A percentile compares a stretch with the other conserved stretches of the same genome.
Conservation (phyloP, 257 asterid genomes). For the Rubia yunnanensis region DNA sequence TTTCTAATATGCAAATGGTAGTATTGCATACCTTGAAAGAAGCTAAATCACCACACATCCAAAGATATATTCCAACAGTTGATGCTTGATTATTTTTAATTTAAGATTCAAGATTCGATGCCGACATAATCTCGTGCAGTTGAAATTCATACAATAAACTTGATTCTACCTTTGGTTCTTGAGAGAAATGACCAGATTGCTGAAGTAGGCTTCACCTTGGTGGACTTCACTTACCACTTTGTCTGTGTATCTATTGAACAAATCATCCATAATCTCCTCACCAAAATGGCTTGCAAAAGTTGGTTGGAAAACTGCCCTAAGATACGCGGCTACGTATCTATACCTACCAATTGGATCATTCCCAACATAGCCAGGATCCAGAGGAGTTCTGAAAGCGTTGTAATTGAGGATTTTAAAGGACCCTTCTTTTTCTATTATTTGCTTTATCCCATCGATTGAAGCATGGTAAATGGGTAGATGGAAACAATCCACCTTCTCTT, state of each 20-base stretch:
- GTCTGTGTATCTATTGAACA: not conserved
- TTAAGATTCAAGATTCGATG: no score
- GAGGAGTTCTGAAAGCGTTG: not conserved
- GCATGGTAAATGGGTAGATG: not conserved
- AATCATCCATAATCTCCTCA: not conserved
- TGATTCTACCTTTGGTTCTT: not conserved
- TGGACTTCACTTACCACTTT: not conserved
- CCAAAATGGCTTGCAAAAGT: slow-evolving; percentile 2
- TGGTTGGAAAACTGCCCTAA: slow-evolving; percentile 6
- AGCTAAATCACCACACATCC: no score
- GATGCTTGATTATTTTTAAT: no score
- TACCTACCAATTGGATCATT: not conserved
- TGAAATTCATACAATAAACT: no score
- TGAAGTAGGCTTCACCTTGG: not conserved
- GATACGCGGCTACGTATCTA: not conserved
- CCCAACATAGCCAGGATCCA: not conserved
- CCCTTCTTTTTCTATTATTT: not conserved
- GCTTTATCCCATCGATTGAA: not conserved
- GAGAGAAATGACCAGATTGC: slow-evolving; percentile 6
- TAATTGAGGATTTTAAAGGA: not conserved
- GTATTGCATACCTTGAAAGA: no score
- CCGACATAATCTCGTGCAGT: no score
- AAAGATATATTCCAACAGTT: no score
- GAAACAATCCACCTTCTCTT: slow-evolving; percentile 1
- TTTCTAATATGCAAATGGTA: no score